Evolutionary conservation across 371 early-diverging fungal species (phyloP).

Genomic region (Mitosporidium daphniae): DNA sequence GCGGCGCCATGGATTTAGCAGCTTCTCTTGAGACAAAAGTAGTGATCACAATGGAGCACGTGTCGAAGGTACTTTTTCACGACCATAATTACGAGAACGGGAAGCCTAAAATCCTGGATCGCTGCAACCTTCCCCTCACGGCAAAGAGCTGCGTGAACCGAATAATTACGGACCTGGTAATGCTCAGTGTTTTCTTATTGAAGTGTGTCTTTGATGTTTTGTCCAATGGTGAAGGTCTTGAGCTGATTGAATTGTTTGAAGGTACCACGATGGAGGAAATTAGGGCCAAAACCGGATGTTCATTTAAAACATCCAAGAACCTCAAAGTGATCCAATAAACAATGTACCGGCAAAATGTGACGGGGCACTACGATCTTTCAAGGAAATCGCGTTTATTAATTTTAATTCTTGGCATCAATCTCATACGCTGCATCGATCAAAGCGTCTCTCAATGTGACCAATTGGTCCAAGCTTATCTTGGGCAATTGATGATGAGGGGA

Average conservation of each 20-base stretch:
- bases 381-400: no score
- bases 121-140: conserved; percentile 19
- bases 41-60: conserved; percentile 27
- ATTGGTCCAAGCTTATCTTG: no score
- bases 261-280: conserved; percentile 16
- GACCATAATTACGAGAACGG: no score
- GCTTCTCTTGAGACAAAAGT: conserved; percentile 14
- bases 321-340: no score
- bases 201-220: conserved; percentile 7
- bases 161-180: conserved; percentile 18
- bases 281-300: conserved; percentile 13
- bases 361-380: no score
- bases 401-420: no score
- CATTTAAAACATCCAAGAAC: conserved; percentile 17
- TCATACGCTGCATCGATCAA: no score
- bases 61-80: no score
- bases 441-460: no score
- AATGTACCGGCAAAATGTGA: no score
- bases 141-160: conserved; percentile 18
- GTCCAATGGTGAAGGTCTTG: conserved; percentile 3
- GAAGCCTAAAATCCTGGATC: conserved; percentile 17
- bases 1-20: conserved; percentile 27
- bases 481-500: no score
- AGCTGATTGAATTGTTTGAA: conserved; percentile 12
- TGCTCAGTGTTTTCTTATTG: conserved; percentile 1